Base-by-base conservation (phyloP, 1,139 yeast genomes). In the Zygoascus meyerae region DNA sequence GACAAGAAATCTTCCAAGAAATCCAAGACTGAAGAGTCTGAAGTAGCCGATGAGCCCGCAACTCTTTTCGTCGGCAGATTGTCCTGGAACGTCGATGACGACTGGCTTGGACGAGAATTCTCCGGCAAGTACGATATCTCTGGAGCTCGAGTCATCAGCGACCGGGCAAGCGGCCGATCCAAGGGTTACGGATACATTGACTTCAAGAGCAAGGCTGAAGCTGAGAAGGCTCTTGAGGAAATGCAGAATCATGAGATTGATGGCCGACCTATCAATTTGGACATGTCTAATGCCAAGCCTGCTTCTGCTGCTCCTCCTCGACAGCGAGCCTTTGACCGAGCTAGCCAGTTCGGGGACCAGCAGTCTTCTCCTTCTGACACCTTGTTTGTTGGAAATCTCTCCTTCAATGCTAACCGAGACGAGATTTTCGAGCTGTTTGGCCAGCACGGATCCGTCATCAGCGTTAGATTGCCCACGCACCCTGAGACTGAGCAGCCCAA, bases 181-280 rank as follows among this genome's bases (percentile, higher is more conserved):
- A 83, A 94, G 77, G 98, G 98, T 67, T 92, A 85, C 76, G 98
- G 98, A 63, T 92, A 92, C 72, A 96, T 92, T 69, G 98, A 92
- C 68, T 92, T 92, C 65, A 87, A 81, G 60, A 70, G 76, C 61
- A 79, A 79, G 62, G 77, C 78, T 38, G 75, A 73, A 52, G 98
- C 97, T 56, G 90, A 86, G 68, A 82, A 82, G 70, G 97, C 98
- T n/a, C 72, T 90, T 55, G 74, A 73, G 53, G 86, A 83, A 67
- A 78, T 75, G 79, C 95, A 89, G 73, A 97, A 96, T 64, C 79
- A 75, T 64, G 97, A 90, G 73, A 82, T 92, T 58, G 98, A 92
- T 62, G 98, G 98, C 60, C 85, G 98, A 78, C 86, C 95, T 68
- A 78, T 92, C 66, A 90, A 90, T 76, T 78, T 89, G 65, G 98